Percentiles rank a stretch among this genome's conserved stretches.
phyloP scores from a whole-genome alignment of 805 yeast species.

The Candida ficus region DNA sequence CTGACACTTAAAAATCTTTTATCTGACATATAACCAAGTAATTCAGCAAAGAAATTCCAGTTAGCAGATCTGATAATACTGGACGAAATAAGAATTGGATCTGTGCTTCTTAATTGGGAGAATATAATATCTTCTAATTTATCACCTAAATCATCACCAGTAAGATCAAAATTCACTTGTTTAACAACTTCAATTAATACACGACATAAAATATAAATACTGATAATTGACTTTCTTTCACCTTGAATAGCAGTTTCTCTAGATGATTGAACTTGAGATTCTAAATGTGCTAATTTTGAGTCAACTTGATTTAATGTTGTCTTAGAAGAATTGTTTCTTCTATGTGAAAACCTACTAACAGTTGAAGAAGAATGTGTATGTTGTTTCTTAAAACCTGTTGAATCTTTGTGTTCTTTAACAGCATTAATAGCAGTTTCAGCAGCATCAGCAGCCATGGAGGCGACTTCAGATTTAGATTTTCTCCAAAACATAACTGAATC shows the following conservation, averaged over 20 bases:
- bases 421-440: slow-evolving; percentile 36
- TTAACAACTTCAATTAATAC: slow-evolving; percentile 89
- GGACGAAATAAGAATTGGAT: slow-evolving; percentile 62
- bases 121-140: slow-evolving; percentile 91
- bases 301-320: slow-evolving; percentile 40
- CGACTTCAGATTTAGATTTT: slow-evolving; percentile 84
- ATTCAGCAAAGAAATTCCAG: slow-evolving; percentile 87
- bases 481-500: slow-evolving; percentile 99
- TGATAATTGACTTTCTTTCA: slow-evolving; percentile 79
- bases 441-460: slow-evolving; percentile 55
- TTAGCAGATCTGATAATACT: slow-evolving; percentile 81
- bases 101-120: slow-evolving; percentile 82
- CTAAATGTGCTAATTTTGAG: slow-evolving; percentile 48
- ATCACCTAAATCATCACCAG: slow-evolving; percentile 75
- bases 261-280: slow-evolving; percentile 35
- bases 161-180: slow-evolving; percentile 69
- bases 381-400: slow-evolving; percentile 20
- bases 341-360: slow-evolving; percentile 35
- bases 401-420: slow-evolving; percentile 28
- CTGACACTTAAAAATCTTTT: slow-evolving; percentile 81
- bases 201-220: slow-evolving; percentile 84
- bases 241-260: slow-evolving; percentile 73
- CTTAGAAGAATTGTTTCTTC: slow-evolving; percentile 46
- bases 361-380: slow-evolving; percentile 28
- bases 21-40: slow-evolving; percentile 87